These are phyloP conservation scores for Puccinia novopanici DNA, from an alignment of 1,284 basidiomycete genomes.

Conservation along the genomic window DNA sequence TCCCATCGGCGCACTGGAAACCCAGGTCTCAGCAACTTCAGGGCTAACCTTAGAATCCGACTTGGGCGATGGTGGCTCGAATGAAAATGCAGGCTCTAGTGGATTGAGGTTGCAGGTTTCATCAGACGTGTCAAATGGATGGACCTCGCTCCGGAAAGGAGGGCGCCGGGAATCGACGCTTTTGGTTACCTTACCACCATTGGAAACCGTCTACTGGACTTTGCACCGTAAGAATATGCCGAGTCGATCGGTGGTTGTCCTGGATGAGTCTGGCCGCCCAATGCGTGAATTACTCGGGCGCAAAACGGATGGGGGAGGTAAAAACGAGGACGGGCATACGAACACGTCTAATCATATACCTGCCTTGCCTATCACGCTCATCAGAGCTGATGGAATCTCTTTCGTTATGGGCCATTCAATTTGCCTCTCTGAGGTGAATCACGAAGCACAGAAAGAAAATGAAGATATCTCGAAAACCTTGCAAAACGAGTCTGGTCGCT, in stretches of 20 bases:
- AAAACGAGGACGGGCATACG: neutral
- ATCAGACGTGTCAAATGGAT: slow-evolving; percentile 1
- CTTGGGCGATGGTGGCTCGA: neutral
- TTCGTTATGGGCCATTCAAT: slow-evolving; percentile 46
- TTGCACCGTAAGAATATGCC: slow-evolving; percentile 43
- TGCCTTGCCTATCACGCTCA: slow-evolving; percentile 42
- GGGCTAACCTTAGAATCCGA: slow-evolving; percentile 32
- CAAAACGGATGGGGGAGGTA: neutral
- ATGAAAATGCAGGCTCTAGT: neutral
- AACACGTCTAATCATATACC: slow-evolving; percentile 31
- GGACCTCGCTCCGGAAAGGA: slow-evolving; percentile 4
- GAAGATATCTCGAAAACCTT: neutral
- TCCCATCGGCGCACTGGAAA: slow-evolving; percentile 39
- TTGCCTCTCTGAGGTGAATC: slow-evolving; percentile 33
- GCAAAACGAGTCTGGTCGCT: neutral
- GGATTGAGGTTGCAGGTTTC: slow-evolving; percentile 35
- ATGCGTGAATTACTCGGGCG: slow-evolving; percentile 45
- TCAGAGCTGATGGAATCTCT: slow-evolving; percentile 44
- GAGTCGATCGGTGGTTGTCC: slow-evolving; percentile 20
- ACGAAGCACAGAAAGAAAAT: slow-evolving; percentile 26
- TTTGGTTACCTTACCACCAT: slow-evolving; percentile 36
- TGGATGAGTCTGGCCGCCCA: slow-evolving; percentile 43
- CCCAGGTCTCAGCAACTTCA: slow-evolving; percentile 30
- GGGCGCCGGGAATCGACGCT: slow-evolving; percentile 24
- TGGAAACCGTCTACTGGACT: slow-evolving; percentile 49